phyloP scores from a whole-genome alignment of 805 yeast genomes.

The Metschnikowia gruessii region DNA sequence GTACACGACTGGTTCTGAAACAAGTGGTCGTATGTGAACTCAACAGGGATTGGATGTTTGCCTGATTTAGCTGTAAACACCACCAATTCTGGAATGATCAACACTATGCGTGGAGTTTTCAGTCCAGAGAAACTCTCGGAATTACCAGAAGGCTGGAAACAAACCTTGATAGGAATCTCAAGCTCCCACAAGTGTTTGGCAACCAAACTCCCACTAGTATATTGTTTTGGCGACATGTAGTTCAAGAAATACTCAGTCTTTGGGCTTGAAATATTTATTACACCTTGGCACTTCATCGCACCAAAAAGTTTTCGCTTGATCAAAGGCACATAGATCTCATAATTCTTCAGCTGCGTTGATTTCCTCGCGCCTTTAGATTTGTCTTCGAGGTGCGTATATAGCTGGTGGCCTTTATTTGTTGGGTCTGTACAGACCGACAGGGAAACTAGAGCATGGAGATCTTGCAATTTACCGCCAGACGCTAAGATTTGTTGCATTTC shows the following conservation, averaged over 20 bases:
- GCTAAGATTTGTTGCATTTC: slow-evolving; percentile 18
- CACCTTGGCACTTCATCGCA: slow-evolving; percentile 29
- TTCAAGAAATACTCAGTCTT: slow-evolving; percentile 26
- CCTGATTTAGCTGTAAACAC: slow-evolving; percentile 32
- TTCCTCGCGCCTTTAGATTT: slow-evolving; percentile 4
- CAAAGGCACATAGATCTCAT: slow-evolving; percentile 32
- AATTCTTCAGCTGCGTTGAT: slow-evolving; percentile 14
- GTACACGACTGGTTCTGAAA: slow-evolving; percentile 26
- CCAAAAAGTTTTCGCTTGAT: slow-evolving; percentile 32
- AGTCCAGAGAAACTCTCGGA: slow-evolving; percentile 7
- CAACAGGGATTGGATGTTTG: slow-evolving; percentile 35
- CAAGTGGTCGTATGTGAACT: slow-evolving; percentile 33
- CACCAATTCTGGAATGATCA: slow-evolving; percentile 30
- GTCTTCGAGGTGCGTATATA: slow-evolving; percentile 15
- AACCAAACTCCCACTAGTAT: slow-evolving; percentile 8
- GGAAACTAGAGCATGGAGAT: background rate
- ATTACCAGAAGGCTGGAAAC: slow-evolving; percentile 24
- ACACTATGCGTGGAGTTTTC: slow-evolving; percentile 5
- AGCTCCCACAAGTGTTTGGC: slow-evolving; percentile 18
- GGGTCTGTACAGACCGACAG: background rate
- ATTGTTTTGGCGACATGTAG: slow-evolving; percentile 25
- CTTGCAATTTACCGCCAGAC: background rate
- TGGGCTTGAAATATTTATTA: slow-evolving; percentile 33
- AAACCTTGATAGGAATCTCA: slow-evolving; percentile 32
- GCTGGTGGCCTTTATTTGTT: slow-evolving; percentile 15